These are phyloP conservation scores for Malassezia pachydermatis DNA, from an alignment of 1,284 basidiomycete species.

Conservation along the genomic window DNA sequence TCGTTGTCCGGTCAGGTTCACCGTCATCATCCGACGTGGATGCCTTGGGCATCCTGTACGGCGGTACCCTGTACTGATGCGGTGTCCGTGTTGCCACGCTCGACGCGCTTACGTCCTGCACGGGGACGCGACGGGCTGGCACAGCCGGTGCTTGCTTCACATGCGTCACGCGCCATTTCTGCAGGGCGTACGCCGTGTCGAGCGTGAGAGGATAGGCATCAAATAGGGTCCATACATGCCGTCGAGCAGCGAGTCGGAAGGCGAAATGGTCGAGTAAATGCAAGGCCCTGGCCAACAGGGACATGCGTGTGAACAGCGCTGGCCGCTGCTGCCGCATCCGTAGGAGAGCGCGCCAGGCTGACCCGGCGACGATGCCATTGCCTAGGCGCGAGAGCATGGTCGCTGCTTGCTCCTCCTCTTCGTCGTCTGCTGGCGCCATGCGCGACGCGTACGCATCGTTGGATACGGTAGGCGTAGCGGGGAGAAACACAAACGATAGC, in stretches of 20 bases:
- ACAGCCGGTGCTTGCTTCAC: neutral
- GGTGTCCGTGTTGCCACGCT: no score
- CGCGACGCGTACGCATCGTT: neutral
- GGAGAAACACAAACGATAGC: conserved; percentile 65
- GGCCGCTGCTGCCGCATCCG: conserved; percentile 52
- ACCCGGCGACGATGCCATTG: conserved; percentile 77
- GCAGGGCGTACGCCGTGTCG: neutral
- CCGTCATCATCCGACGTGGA: no score
- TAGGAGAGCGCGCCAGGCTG: conserved; percentile 30
- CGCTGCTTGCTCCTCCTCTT: conserved; percentile 70
- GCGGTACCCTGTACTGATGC: no score
- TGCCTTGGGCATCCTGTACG: no score
- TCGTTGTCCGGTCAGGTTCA: no score
- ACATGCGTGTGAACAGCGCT: conserved; percentile 23
- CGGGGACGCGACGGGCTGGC: neutral
- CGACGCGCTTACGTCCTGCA: no score
- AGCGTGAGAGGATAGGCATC: conserved; percentile 49
- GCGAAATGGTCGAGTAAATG: conserved; percentile 54
- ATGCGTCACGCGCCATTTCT: conserved; percentile 1
- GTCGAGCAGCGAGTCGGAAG: conserved; percentile 66
- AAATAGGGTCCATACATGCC: conserved; percentile 87
- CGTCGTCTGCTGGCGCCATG: conserved; percentile 52
- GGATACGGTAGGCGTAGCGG: neutral
- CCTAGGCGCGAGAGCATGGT: conserved; percentile 83
- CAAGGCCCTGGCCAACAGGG: conserved; percentile 32